Base-by-base conservation (phyloP, 2,329 filamentous ascomycete species). In the Colletotrichum falcatum region DNA sequence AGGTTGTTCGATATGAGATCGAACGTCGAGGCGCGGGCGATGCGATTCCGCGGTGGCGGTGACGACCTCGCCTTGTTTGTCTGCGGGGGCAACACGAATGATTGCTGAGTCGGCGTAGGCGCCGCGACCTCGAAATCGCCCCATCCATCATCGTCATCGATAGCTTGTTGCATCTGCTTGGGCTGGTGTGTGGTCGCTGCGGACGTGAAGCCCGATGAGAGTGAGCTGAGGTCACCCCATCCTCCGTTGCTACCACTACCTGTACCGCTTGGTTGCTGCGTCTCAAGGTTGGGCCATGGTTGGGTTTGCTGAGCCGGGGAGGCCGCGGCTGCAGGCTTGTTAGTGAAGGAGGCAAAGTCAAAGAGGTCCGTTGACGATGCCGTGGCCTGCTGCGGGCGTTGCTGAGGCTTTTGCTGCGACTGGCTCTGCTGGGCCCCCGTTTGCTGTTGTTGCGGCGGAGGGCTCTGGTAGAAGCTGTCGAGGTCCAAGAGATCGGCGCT, bases 401-500 rank as follows among this genome's bases (percentile, higher is more conserved):
- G 66, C 51, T 54, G 70, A 9, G 65, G 65, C 7, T 74, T 56
- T 26, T 39, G 33, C 35, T 37, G 74, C 30, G 74, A 61, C 14
- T 71, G 74, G 55, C 61, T 63, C 49, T 37, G 74, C 28, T 71
- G 59, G 46, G 59, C 59, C 60, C 63, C 63, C 44, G 56, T 39
- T 69, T 62, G 37, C 51, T 70, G 62, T 37, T 72, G 66, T 46
- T 72, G 74, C 55, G 74, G 74, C 37, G 81, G 76, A 68, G 78
- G 73, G 71, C 76, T 78, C 65, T 77, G 79, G 62, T 86, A 83
- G 73, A 84, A 81, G 74, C 81, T 83, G 75, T 87, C 88, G 74
- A 91, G 90, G 74, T 89, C 89, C 76, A 91, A 89, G 67, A 91
- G 85, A 79, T 91, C 89, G 72, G 89, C 88, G 74, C 89, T 91